Conservation (phyloP, 2,329 filamentous ascomycete genomes). For the Harringtonia lauricola region DNA sequence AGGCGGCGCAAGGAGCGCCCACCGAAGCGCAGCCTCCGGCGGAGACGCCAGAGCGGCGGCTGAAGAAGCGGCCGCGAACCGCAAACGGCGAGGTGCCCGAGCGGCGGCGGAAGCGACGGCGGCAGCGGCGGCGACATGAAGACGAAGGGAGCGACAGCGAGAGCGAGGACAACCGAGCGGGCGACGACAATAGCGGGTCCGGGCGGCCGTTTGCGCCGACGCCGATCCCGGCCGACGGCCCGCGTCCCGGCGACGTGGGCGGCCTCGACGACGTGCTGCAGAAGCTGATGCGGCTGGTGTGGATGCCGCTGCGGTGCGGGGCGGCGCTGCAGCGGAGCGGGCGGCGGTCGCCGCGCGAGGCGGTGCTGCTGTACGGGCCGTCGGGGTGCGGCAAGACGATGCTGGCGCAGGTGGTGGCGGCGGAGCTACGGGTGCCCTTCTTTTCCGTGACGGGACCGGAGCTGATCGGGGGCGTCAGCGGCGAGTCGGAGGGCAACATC, state of each 20-base stretch:
- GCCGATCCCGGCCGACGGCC: constrained; percentile 52
- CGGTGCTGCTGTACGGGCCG: constrained; percentile 70
- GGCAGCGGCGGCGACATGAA: no score
- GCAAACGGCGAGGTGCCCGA: no score
- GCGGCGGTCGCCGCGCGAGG: constrained; percentile 57
- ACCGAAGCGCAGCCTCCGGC: not conserved
- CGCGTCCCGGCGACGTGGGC: constrained; percentile 62
- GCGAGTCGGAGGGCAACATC: constrained; percentile 80
- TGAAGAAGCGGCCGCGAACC: no score
- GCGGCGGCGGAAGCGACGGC: not conserved
- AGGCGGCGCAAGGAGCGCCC: no score
- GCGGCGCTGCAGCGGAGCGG: constrained; percentile 54
- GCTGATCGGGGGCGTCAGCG: constrained; percentile 77
- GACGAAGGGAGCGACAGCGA: constrained; percentile 3
- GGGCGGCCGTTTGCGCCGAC: constrained; percentile 40
- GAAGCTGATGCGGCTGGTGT: constrained; percentile 59
- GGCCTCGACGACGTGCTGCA: constrained; percentile 64
- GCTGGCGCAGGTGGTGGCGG: constrained; percentile 70
- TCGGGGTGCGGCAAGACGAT: constrained; percentile 82
- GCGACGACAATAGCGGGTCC: not conserved
- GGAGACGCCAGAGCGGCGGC: no score
- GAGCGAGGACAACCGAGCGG: not conserved
- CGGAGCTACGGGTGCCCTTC: constrained; percentile 64
- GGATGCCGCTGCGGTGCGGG: constrained; percentile 59
- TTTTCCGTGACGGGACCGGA: constrained; percentile 74